Conservation (phyloP, 2,329 filamentous ascomycete species). For the Sporothrix variecibatus region DNA sequence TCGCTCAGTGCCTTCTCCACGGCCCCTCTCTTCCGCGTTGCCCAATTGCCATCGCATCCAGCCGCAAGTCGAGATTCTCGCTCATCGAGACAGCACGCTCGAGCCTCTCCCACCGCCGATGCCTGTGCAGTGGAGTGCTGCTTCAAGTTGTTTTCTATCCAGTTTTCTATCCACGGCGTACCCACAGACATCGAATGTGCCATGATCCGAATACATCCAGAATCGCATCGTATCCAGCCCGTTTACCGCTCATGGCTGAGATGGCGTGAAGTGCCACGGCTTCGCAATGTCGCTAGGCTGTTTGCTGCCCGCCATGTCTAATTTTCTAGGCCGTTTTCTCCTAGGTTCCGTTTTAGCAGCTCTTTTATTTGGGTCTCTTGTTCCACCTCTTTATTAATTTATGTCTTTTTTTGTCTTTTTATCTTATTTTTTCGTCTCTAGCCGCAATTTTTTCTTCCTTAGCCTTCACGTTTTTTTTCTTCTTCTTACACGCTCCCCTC, state of each 20-base stretch:
- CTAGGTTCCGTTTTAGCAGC: constrained; percentile 4
- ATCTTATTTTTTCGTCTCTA: constrained; percentile 12
- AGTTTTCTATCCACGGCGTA: background rate
- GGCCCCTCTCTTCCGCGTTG: background rate
- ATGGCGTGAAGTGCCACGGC: background rate
- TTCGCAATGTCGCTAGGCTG: background rate
- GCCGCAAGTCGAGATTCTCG: background rate
- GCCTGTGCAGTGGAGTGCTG: background rate
- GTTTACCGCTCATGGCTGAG: background rate
- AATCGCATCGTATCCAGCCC: background rate
- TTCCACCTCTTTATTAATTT: constrained; percentile 1
- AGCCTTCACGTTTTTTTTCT: constrained; percentile 1
- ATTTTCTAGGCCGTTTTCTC: constrained; percentile 10
- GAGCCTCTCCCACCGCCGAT: background rate
- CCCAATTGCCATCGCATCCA: background rate
- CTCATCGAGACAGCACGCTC: background rate
- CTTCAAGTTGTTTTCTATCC: background rate
- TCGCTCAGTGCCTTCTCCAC: background rate
- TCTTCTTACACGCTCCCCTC: constrained; percentile 7
- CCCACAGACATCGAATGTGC: background rate
- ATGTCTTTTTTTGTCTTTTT: constrained; percentile 14
- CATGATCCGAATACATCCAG: background rate
- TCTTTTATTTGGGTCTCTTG: constrained; percentile 1
- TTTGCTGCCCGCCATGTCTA: background rate
- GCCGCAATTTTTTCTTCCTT: constrained; percentile 12